Evolutionary conservation across 305 asterid genomes (phyloP), one percentile per base, ranked within the genome.

Genomic region (Stenogyne calaminthoides): DNA sequence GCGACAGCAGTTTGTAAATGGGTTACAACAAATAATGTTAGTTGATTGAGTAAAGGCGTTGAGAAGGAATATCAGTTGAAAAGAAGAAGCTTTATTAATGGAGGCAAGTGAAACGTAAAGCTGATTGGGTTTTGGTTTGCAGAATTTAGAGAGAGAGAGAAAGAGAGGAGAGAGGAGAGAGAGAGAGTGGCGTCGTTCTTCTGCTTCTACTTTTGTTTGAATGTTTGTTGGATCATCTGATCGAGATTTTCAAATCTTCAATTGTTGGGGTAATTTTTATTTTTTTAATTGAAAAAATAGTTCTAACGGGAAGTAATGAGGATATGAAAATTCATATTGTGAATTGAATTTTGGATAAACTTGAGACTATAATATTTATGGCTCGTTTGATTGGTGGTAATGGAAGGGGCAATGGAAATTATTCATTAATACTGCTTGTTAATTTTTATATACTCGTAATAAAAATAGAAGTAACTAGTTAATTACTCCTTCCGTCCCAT

Each of bases 21-120:
- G 67, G 2, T 73, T 69, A 49, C 66, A 64, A 65, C 29, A 59
- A 55, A 73, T 55, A 36, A 37, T 49, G 9, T 0, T 16, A 36
- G 55, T 62, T 57, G 78, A 80, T 80, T 61, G 83, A 69, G 80
- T 80, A 55, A 75, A 57, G 73, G n/a, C 15, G 56, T 12, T 37
- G 73, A 49, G 69, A 67, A 59, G 51, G 77, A 76, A 78, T 69
- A 46, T 52, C 37, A 39, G 29, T 46, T 62, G 54, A 22, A 56
- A 70, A 10, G 72, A 69, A 62, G 60, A 66, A 64, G 73, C 56
- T 39, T 69, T 73, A 32, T 56, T 61, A 51, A 70, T 51, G 37
- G 47, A 27, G 39, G 74, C 64, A 70, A 64, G 25, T 20, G 64
- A 59, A 75, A 74, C 74, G 70, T 56, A 71, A 39, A 79, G 79